Conservation (phyloP, 148 eudicot genomes). For the Dianthus caryophyllus region DNA sequence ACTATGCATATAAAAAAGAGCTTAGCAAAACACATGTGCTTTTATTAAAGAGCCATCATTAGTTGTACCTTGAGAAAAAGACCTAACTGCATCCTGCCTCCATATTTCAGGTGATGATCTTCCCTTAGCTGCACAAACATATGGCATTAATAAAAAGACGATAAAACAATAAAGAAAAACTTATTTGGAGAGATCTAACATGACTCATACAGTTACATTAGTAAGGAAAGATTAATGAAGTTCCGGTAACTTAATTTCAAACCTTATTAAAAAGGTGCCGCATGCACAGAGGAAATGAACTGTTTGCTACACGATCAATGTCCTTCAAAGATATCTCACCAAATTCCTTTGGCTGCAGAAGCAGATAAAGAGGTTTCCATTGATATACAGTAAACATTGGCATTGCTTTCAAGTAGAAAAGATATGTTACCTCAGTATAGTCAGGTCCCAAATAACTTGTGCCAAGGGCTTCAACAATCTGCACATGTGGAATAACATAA, state of each 20-base stretch:
- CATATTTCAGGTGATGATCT: conserved; percentile 95
- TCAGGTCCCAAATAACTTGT: conserved; percentile 90
- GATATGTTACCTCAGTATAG: conserved; percentile 61
- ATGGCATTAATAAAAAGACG: neutral
- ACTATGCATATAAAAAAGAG: neutral
- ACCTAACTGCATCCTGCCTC: conserved; percentile 97
- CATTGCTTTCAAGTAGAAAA: neutral
- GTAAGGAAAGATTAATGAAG: neutral
- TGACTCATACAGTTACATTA: neutral
- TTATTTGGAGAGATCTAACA: neutral
- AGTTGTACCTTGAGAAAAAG: conserved; percentile 80
- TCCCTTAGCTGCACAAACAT: conserved; percentile 64
- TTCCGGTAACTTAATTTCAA: conserved; percentile 6
- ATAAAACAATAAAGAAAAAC: neutral
- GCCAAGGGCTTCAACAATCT: conserved; percentile 89
- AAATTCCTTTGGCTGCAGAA: conserved; percentile 64
- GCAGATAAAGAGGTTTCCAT: conserved; percentile 1
- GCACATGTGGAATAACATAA: conserved; percentile 13
- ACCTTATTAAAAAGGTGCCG: conserved; percentile 91
- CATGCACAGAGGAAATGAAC: conserved; percentile 95
- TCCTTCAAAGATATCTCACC: conserved; percentile 76
- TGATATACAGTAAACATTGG: neutral
- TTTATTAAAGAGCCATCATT: neutral
- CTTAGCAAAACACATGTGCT: conserved; percentile 3
- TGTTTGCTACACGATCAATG: conserved; percentile 72